Percentiles rank a stretch among this genome's conserved stretches.
These are phyloP conservation scores for Mikania micrantha DNA, from an alignment of 129 eudicot genomes.

Conservation along the genomic window DNA sequence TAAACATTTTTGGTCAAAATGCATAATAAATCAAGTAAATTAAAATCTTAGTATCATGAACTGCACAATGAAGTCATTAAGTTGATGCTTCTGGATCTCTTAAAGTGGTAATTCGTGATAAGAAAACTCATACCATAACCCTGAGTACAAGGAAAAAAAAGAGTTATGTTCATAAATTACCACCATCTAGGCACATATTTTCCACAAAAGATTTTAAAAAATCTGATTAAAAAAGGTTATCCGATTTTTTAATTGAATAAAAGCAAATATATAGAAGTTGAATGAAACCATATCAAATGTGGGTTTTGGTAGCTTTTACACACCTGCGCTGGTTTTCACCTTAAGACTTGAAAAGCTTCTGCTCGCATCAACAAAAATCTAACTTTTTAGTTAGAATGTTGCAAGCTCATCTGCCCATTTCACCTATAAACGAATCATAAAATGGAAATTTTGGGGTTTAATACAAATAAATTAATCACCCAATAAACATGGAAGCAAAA, in stretches of 20 bases:
- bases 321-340: slow-evolving; percentile 68
- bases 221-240: background rate
- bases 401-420: slow-evolving; percentile 98
- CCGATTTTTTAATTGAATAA: no score
- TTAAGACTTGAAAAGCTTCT: slow-evolving; percentile 87
- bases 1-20: background rate
- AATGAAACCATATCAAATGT: background rate
- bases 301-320: background rate
- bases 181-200: background rate
- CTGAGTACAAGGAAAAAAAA: slow-evolving; percentile 24
- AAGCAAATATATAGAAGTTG: background rate
- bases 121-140: slow-evolving; percentile 89
- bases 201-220: background rate
- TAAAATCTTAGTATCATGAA: slow-evolving; percentile 69
- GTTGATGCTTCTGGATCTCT: slow-evolving; percentile 84
- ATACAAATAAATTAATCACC: background rate
- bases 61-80: slow-evolving; percentile 80
- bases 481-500: background rate
- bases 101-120: slow-evolving; percentile 74
- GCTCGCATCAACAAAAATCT: slow-evolving; percentile 97
- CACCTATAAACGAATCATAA: slow-evolving; percentile 39
- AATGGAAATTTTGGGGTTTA: background rate
- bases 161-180: background rate
- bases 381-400: slow-evolving; percentile 83
- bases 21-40: background rate